Conservation (phyloP, 768 basidiomycete species). For the Hygrophorus pudorinus region DNA sequence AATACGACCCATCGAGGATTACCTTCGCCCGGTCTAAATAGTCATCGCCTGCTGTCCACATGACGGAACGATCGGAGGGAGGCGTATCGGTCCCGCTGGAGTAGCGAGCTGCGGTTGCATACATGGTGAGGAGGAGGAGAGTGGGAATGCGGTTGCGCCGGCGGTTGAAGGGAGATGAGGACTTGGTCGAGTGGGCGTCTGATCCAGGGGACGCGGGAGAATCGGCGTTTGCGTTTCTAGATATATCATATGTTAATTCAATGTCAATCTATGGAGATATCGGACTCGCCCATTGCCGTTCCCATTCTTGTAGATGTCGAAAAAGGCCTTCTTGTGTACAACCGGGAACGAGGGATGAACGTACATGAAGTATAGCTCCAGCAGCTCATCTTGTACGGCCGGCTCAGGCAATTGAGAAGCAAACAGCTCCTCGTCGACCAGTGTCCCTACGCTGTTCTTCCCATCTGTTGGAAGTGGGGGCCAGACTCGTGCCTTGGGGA, state of each 20-base stretch:
- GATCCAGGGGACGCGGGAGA: slow-evolving; percentile 21
- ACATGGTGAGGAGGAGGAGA: slow-evolving; percentile 75
- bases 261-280: too few relatives aligned
- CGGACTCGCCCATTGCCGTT: slow-evolving; percentile 10
- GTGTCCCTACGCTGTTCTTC: slow-evolving; percentile 14
- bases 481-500: slow-evolving; percentile 87
- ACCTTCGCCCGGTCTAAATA: slow-evolving; percentile 60
- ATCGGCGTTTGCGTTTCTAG: slow-evolving; percentile 8
- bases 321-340: slow-evolving; percentile 60
- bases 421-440: slow-evolving; percentile 26
- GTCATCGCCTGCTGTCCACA: slow-evolving; percentile 77
- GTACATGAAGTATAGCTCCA: slow-evolving; percentile 71
- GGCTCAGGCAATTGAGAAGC: slow-evolving; percentile 42
- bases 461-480: slow-evolving; percentile 39
- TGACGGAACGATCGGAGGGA: slow-evolving; percentile 39
- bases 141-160: slow-evolving; percentile 42
- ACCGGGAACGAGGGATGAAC: slow-evolving; percentile 77
- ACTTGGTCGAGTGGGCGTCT: slow-evolving; percentile 7
- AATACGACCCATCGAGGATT: slow-evolving; percentile 56
- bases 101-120: slow-evolving; percentile 73
- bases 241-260: background rate
- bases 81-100: slow-evolving; percentile 25
- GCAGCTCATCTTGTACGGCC: slow-evolving; percentile 53
- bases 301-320: slow-evolving; percentile 41
- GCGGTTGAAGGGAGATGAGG: slow-evolving; percentile 26